phyloP scores from a whole-genome alignment of 139 green algal species.

The Diplosphaera chodatii region DNA sequence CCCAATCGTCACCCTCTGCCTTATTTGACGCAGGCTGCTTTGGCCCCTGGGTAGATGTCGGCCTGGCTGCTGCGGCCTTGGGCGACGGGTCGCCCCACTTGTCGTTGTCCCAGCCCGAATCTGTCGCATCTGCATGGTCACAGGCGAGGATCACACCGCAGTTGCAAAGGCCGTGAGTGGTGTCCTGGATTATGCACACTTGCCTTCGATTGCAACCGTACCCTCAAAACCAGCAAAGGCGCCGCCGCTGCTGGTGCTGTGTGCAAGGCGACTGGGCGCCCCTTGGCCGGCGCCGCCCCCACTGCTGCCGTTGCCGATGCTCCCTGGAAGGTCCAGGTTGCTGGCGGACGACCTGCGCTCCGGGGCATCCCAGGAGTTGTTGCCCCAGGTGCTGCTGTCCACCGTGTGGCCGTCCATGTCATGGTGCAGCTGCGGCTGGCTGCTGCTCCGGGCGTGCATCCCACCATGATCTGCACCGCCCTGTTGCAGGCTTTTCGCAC shows the following conservation, averaged over 20 bases:
- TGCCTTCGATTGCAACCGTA: background rate
- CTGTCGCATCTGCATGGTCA: conserved; percentile 5
- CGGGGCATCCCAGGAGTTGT: background rate
- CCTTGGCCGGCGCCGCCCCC: background rate
- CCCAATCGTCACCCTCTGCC: conserved; percentile 17
- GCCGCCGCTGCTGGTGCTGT: conserved; percentile 1
- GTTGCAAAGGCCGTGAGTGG: too few relatives aligned
- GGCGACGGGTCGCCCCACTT: background rate
- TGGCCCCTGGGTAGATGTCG: background rate
- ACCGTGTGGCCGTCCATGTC: conserved; percentile 6
- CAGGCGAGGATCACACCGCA: too few relatives aligned
- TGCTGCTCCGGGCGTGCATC: conserved; percentile 3
- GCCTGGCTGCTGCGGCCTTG: conserved; percentile 2
- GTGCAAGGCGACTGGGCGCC: conserved; percentile 2
- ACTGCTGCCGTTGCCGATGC: conserved; percentile 1
- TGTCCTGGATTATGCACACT: too few relatives aligned
- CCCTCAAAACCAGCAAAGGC: conserved; percentile 19
- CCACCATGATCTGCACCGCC: background rate
- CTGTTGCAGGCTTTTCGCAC: background rate
- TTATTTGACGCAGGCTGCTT: background rate
- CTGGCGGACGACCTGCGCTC: background rate
- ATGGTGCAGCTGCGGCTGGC: conserved; percentile 7
- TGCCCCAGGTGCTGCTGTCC: background rate
- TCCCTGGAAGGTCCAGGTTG: background rate
- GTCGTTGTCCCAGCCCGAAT: conserved; percentile 1